Base-by-base conservation (phyloP, 2,329 filamentous ascomycete genomes). In the Rugonectria rugulosa region DNA sequence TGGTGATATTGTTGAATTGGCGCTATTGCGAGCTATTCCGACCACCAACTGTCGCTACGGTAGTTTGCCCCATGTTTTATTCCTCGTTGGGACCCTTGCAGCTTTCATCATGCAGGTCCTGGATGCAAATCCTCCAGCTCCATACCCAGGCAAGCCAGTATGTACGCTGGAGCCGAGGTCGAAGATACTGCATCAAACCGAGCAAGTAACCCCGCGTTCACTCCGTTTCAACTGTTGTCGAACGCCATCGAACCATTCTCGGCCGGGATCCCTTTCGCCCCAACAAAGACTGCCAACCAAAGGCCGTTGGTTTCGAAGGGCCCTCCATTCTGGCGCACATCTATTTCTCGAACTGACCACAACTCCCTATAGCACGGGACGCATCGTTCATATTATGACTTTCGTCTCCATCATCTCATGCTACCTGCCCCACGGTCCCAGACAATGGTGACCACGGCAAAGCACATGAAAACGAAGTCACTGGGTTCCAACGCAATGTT, bases 401-500 rank as follows among this genome's bases (percentile, higher is more conserved):
- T 24, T 31, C 32, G 37, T 21, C 17, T 5, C 17, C 11, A n/a
- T 34, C 15, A 19, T 17, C 38, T 23, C 29, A 15, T 11, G 3
- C 46, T 41, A n/a, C 12, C 23, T n/a, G 9, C 23, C 21, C 7
- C 20, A 17, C 24, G 14, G 40, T 37, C 46, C 47, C 12, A 14
- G 29, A 24, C 20, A 11, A 24, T 40, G 36, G 36, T 20, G 19
- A 56, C 41, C 11, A 36, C 62, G 57, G 61, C 38, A 65, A 62
- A 54, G 61, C 65, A 68, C 65, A 68, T 65, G 60, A 57, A 36
- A 26, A 14, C 57, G 36, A 31, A 50, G 62, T 69, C 67, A 69
- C 65, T 65, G 63, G 65, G 59, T 61, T 47, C 29, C 20, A 43
- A 23, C 36, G 43, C 32, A 36, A 49, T 50, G 52, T 52, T 32